A percentile compares a stretch with the other conserved stretches of the same genome.
Conservation (phyloP, 768 basidiomycete genomes). For the Exidia glandulosa region DNA sequence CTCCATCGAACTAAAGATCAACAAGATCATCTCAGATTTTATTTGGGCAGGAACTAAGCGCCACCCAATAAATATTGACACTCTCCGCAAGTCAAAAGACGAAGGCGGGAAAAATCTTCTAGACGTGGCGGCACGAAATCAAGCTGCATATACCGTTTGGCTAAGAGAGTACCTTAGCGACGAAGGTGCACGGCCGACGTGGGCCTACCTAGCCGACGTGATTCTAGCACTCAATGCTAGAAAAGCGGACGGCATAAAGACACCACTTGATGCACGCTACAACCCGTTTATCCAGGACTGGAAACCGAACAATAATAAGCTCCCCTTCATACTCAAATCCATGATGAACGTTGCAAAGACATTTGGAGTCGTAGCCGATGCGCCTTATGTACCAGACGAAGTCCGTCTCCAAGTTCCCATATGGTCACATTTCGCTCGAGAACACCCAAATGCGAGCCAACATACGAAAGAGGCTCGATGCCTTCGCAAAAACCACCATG, state of each 20-base stretch:
- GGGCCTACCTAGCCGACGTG: slow-evolving; percentile 19
- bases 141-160: background rate
- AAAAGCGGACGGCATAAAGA: background rate
- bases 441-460: background rate
- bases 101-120: background rate
- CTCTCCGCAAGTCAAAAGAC: background rate
- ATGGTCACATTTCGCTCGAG: background rate
- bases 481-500: background rate
- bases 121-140: background rate
- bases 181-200: slow-evolving; percentile 14
- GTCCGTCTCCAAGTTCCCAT: background rate
- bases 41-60: slow-evolving; percentile 13
- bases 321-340: background rate
- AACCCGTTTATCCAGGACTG: background rate
- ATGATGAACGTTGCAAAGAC: background rate
- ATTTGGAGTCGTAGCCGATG: background rate
- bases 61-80: slow-evolving; percentile 1
- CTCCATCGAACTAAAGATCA: slow-evolving; percentile 10
- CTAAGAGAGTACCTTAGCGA: slow-evolving; percentile 15
- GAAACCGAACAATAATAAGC: background rate
- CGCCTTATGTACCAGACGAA: background rate
- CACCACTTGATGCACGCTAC: background rate
- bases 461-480: background rate
- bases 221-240: background rate
- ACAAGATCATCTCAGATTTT: slow-evolving; percentile 16